Evolutionary conservation across 169 alveolate genomes (phyloP), one percentile per base, ranked within the genome.

Genomic region (Cryptosporidium ryanae): DNA sequence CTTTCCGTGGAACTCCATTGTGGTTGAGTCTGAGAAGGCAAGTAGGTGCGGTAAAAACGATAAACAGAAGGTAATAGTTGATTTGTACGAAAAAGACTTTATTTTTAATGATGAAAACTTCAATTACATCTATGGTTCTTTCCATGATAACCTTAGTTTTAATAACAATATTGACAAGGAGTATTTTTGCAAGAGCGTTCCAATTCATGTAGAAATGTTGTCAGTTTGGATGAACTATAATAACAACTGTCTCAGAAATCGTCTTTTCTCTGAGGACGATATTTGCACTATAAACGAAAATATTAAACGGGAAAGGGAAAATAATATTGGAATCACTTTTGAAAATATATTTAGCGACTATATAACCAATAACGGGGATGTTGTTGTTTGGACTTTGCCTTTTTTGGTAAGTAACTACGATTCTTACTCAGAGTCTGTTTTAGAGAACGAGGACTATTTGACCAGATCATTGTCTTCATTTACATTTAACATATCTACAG

Each of bases 311-410:
- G 50, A 54, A n/a, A 1, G 15, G 1, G n/a, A 12, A 29, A 65
- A 50, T 5, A 25, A 59, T 27, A 46, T 50, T 8, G 66, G 32
- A n/a, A 23, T 68, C 15, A 48, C 52, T 21, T 55, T 68, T 27
- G 83, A 68, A 64, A 15, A 64, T 8, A 49, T 68, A 10, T n/a
- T 68, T 10, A 23, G 32, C 23, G 83, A 68, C 3, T 68, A 68
- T 52, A 32, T 68, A 31, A 52, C 50, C 2, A 68, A 68, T 29
- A 52, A 68, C 38, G 83, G 83, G 6, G 83, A 68, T 27, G 55
- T 68, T 27, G 43, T 68, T 15, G 59, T 68, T 49, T 68, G 83
- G 83, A 52, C 66, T 1, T 65, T 68, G 54, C 83, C 83, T n/a
- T 68, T 68, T 32, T 49, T 68, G n/a, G 31, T 68, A 7, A 48